These are phyloP conservation scores for Solanum sparsipilum DNA, from an alignment of 257 asterid genomes.

Conservation along the genomic window DNA sequence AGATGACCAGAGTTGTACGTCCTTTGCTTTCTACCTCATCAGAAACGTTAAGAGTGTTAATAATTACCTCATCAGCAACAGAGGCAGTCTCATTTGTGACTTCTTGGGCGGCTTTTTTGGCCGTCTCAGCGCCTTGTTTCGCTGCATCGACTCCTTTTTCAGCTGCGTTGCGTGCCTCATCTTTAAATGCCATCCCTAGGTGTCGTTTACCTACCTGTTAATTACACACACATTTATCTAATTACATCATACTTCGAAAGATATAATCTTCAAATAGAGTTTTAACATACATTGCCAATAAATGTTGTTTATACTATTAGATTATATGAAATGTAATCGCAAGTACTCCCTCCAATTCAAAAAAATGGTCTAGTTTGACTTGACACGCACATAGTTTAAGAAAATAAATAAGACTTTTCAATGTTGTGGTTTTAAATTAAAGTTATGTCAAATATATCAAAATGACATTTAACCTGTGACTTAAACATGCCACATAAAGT, in stretches of 20 bases:
- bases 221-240: background rate
- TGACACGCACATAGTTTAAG: too few relatives aligned
- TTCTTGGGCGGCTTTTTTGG: conserved; percentile 40
- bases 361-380: too few relatives aligned
- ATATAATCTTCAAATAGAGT: background rate
- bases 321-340: background rate
- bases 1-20: background rate
- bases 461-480: too few relatives aligned
- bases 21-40: background rate
- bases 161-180: conserved; percentile 33
- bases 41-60: background rate
- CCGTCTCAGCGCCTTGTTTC: conserved; percentile 40
- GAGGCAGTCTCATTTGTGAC: conserved; percentile 26
- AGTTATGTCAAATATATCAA: too few relatives aligned
- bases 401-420: too few relatives aligned
- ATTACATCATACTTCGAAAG: background rate
- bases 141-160: conserved; percentile 36
- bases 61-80: conserved; percentile 29
- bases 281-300: too few relatives aligned
- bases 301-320: background rate
- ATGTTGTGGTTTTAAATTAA: too few relatives aligned
- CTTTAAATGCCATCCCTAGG: conserved; percentile 18
- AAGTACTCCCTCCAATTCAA: too few relatives aligned
- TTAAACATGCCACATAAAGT: too few relatives aligned
- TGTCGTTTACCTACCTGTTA: conserved; percentile 17